phyloP scores from a whole-genome alignment of 2,329 filamentous ascomycete genomes.

The Aspergillus sp. region DNA sequence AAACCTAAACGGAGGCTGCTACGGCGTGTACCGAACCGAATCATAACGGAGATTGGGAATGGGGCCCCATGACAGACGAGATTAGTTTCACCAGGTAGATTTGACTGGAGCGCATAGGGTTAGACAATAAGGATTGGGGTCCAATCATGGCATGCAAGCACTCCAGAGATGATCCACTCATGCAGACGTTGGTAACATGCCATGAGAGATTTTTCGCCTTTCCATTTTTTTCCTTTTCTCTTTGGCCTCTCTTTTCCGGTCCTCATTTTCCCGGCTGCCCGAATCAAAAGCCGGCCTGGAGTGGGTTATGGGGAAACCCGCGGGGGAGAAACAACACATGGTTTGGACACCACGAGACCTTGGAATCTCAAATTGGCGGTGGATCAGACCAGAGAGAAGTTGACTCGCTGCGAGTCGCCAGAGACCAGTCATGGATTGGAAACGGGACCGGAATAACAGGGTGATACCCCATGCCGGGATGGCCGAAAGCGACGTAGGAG shows the following conservation, averaged over 20 bases:
- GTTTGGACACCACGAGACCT: not conserved
- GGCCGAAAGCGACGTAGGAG: conserved; percentile 15
- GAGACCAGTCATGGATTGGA: not conserved
- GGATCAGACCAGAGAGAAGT: conserved; percentile 1
- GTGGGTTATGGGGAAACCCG: conserved; percentile 5
- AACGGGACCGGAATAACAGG: not conserved
- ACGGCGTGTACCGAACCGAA: not conserved
- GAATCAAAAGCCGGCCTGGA: not conserved
- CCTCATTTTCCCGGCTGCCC: not conserved
- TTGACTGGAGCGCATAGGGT: not conserved
- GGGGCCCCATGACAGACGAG: conserved; percentile 3
- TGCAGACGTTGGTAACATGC: not conserved
- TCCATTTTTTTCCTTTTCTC: not conserved
- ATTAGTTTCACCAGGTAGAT: conserved; percentile 1
- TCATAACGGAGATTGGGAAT: not conserved
- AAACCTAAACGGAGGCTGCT: not conserved
- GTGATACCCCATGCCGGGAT: conserved; percentile 1
- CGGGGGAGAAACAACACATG: conserved; percentile 6
- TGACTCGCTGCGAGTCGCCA: not conserved
- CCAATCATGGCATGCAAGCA: conserved; percentile 5
- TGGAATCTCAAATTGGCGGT: not conserved
- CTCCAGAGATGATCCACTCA: not conserved
- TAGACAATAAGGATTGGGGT: not conserved
- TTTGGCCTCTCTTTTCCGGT: too few species aligned
- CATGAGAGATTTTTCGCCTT: not conserved